These are phyloP conservation scores for Stipa capillata DNA, from an alignment of 176 grass and related monocot species.

Conservation along the genomic window DNA sequence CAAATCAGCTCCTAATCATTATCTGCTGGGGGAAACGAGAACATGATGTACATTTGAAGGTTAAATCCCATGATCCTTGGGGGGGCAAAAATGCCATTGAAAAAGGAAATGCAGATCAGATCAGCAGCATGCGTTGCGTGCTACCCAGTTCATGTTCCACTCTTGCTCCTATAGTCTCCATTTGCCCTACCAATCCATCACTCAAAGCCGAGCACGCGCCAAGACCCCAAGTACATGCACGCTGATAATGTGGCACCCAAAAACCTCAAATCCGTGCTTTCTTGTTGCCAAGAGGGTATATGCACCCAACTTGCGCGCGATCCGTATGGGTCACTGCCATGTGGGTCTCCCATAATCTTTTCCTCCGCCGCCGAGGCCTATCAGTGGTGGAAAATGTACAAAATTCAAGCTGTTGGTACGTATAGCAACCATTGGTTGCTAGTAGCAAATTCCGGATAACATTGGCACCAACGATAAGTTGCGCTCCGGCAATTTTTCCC, in stretches of 20 bases:
- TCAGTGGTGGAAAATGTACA: background rate
- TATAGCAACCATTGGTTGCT: background rate
- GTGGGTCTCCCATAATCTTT: background rate
- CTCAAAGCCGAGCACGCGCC: constrained; percentile 26
- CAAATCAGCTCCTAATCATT: constrained; percentile 45
- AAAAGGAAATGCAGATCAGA: background rate
- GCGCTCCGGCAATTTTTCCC: too few relatives aligned
- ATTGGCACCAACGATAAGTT: constrained; percentile 2
- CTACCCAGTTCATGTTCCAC: constrained; percentile 44
- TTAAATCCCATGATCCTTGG: constrained; percentile 23
- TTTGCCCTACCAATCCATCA: constrained; percentile 30
- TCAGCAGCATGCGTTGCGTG: background rate
- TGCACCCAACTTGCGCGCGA: too few relatives aligned
- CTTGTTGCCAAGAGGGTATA: background rate
- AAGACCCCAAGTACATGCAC: constrained; percentile 8
- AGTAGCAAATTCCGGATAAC: background rate
- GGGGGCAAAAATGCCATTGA: background rate
- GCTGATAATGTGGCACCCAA: background rate
- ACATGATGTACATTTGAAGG: constrained; percentile 31
- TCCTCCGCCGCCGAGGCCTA: background rate
- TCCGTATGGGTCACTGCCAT: background rate
- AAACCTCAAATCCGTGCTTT: background rate
- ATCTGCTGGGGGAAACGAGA: background rate
- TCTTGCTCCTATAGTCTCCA: background rate
- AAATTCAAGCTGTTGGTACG: background rate